Evolutionary conservation across 176 grass and related monocot species (phyloP).

Genomic region (Poa annua): DNA sequence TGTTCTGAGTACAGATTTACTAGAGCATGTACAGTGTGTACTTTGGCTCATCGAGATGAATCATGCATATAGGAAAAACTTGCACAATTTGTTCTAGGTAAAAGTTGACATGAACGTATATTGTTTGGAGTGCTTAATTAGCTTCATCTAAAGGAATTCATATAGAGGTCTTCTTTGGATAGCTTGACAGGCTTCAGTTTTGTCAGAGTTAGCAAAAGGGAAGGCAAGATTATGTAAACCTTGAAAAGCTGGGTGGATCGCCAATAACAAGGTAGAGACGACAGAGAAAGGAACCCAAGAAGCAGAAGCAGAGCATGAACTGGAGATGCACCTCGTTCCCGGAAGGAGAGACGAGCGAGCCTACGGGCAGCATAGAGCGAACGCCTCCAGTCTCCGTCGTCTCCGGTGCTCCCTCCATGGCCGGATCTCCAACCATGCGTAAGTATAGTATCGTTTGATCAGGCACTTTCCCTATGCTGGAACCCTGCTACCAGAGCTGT

Average conservation of each 20-base stretch:
- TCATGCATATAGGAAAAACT: neutral
- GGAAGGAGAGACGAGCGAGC: slow-evolving; percentile 45
- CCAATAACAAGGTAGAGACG: neutral
- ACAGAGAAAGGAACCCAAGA: neutral
- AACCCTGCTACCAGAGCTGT: too few species aligned
- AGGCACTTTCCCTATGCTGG: slow-evolving; percentile 7
- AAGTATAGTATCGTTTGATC: neutral
- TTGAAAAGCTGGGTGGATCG: too few species aligned
- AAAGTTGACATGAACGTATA: neutral
- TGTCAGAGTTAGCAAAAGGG: neutral
- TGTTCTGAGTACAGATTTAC: too few species aligned
- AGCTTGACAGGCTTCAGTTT: neutral
- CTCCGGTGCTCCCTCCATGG: neutral
- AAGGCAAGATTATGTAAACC: neutral
- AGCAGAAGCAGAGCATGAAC: neutral
- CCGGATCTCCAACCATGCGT: neutral
- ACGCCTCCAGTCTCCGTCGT: neutral
- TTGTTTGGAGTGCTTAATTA: neutral
- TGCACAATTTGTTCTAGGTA: neutral
- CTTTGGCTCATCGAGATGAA: neutral
- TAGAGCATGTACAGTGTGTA: too few species aligned
- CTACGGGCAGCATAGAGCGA: slow-evolving; percentile 35
- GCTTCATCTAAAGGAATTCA: neutral
- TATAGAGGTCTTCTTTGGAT: neutral
- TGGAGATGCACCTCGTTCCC: slow-evolving; percentile 49